A percentile compares a stretch with the other conserved stretches of the same genome.
These are phyloP conservation scores for Malus fusca DNA, from an alignment of 306 rosid species.

Conservation along the genomic window DNA sequence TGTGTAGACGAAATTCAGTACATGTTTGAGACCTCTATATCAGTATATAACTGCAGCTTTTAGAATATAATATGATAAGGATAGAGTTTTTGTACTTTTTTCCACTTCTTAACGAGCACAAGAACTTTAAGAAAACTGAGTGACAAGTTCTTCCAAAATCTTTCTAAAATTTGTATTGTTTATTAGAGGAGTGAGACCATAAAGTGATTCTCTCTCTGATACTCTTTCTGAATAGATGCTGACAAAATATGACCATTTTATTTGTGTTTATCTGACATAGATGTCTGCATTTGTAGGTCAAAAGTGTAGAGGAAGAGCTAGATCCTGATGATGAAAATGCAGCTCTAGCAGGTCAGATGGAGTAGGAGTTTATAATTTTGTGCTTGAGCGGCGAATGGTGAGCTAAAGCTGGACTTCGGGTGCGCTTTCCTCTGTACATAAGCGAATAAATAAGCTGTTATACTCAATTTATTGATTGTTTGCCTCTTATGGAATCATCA, in stretches of 20 bases:
- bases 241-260: no score
- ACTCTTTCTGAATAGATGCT: no score
- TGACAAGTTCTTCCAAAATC: not conserved
- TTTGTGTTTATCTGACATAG: not conserved
- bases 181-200: no score
- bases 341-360: slow-evolving; percentile 39
- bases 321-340: slow-evolving; percentile 69
- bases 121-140: not conserved
- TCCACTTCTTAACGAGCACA: not conserved
- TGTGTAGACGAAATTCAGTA: not conserved
- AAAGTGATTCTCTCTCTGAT: no score
- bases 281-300: slow-evolving; percentile 50
- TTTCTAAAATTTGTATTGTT: no score
- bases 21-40: not conserved
- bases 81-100: not conserved
- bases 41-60: not conserved
- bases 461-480: not conserved
- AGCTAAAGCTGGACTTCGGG: slow-evolving; percentile 2
- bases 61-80: not conserved
- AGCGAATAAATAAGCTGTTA: slow-evolving; percentile 9
- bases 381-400: not conserved
- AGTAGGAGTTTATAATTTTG: slow-evolving; percentile 24
- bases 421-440: slow-evolving; percentile 19
- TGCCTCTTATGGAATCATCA: not conserved
- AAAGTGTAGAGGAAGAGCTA: slow-evolving; percentile 79